Evolutionary conservation across 192 early-diverging fungal species (phyloP).

Genomic region (Rhizophagus clarus): DNA sequence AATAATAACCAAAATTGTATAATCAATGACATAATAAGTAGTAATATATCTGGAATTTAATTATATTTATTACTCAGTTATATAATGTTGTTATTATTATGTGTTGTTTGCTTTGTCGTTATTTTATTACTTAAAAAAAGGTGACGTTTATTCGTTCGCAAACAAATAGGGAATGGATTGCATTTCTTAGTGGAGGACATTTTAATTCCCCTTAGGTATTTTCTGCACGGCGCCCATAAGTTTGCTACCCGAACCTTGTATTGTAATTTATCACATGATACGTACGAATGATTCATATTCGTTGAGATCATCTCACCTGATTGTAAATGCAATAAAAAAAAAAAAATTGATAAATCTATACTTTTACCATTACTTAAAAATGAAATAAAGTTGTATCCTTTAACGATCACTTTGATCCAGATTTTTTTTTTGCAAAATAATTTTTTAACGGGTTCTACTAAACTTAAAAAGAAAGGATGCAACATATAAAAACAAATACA

Average conservation of each 20-base stretch:
- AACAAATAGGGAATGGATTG: neutral
- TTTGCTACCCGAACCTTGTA: too few species aligned
- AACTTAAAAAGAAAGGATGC: neutral
- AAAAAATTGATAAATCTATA: neutral
- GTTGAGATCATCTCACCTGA: neutral
- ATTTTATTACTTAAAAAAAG: neutral
- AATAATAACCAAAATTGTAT: slow-evolving; percentile 25
- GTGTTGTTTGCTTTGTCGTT: neutral
- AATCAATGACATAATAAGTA: neutral
- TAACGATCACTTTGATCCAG: too few species aligned
- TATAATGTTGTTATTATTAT: neutral
- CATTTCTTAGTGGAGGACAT: neutral
- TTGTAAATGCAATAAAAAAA: neutral
- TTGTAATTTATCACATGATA: neutral
- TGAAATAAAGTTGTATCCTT: too few species aligned
- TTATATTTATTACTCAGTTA: neutral
- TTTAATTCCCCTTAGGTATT: neutral
- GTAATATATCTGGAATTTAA: neutral
- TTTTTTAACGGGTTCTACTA: neutral
- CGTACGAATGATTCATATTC: neutral
- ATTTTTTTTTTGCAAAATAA: too few species aligned
- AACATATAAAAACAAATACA: slow-evolving; percentile 28
- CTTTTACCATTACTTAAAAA: too few species aligned
- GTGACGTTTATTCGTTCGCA: neutral
- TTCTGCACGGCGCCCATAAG: neutral